Evolutionary conservation across 495 filamentous ascomycete genomes (phyloP).

Genomic region (Clohesyomyces aquaticus): DNA sequence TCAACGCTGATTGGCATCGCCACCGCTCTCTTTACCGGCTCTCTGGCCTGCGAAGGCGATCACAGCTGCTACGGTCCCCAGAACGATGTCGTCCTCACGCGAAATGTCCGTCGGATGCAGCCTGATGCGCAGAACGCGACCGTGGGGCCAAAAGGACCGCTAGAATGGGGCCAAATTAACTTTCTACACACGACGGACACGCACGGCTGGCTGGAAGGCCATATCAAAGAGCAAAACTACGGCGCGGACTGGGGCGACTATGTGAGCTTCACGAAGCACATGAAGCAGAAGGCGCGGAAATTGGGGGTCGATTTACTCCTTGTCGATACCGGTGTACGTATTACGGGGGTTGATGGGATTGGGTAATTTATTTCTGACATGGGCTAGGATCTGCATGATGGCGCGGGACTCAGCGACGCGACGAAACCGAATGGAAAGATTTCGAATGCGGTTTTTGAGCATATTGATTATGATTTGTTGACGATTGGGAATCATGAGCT

Average conservation of each 20-base stretch:
- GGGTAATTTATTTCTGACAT: neutral
- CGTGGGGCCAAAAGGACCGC: slow-evolving; percentile 44
- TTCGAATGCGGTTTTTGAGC: slow-evolving; percentile 79
- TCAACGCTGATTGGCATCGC: slow-evolving; percentile 21
- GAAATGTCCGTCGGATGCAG: slow-evolving; percentile 51
- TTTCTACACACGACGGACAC: slow-evolving; percentile 55
- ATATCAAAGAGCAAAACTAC: slow-evolving; percentile 60
- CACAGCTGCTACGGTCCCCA: slow-evolving; percentile 43
- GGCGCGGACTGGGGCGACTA: slow-evolving; percentile 98
- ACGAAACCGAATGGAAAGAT: slow-evolving; percentile 86
- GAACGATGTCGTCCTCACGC: slow-evolving; percentile 43
- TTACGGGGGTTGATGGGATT: neutral
- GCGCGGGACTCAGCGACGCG: slow-evolving; percentile 91
- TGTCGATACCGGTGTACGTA: slow-evolving; percentile 77
- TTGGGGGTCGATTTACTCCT: slow-evolving; percentile 80
- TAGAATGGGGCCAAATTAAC: slow-evolving; percentile 55
- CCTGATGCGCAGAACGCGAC: slow-evolving; percentile 52
- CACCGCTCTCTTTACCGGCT: slow-evolving; percentile 11
- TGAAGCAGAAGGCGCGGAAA: slow-evolving; percentile 73
- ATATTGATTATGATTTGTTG: slow-evolving; percentile 81
- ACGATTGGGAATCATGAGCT: slow-evolving; percentile 95
- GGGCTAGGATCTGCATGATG: slow-evolving; percentile 74
- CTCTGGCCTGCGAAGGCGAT: slow-evolving; percentile 39
- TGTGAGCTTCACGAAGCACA: slow-evolving; percentile 82
- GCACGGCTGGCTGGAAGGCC: slow-evolving; percentile 55